Base-by-base conservation (phyloP, 2,329 filamentous ascomycete species). In the Nannizzia gypsea region DNA sequence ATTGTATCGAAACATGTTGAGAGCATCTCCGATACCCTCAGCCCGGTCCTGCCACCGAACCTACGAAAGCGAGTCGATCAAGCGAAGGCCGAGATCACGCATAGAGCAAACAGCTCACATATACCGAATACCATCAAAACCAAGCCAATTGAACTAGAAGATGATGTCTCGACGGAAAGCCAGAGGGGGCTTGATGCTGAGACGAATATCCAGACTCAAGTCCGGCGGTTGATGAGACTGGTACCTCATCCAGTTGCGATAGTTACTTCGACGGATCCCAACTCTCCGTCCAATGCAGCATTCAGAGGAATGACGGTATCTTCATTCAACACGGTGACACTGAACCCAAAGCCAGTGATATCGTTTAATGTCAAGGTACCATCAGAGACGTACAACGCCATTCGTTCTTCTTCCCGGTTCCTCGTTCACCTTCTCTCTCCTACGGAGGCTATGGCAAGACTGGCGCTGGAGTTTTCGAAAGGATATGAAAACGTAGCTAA, bases 311-410 rank as follows among this genome's bases (percentile, higher is more conserved):
- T 83, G 65, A 83, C 81, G 6, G 79, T 85, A 34, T 85, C 83
- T 2, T 85, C 82, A 1, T 80, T 86, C 69, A 83, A 73, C 62
- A 82, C 81, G 3, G 80, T 85, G 13, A 78, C 81, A 0, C 71
- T 85, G 2, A 67, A 74, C 31, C 83, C 83, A 1, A 64, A 68
- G 1, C 81, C 83, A 0, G 74, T 81, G n/a, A 74, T 85, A 26
- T 82, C 81, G 0, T 85, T 86, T 75, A 86, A 85, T 63, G 75
- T 85, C 60, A 78, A 78, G 57, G 65, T 76, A 1, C 80, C 81
- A 1, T 84, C 82, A 0, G 74, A 78, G 40, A 84, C 82, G 0
- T 76, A 82, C 55, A 73, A 77, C 58, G 80, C 80, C 5, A 79
- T 85, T 6, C 65, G 69, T 46, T 63, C 64, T 20, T 77, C 76